Base-by-base conservation (phyloP, 139 green algal species). In the Auxenochlorella protothecoides region DNA sequence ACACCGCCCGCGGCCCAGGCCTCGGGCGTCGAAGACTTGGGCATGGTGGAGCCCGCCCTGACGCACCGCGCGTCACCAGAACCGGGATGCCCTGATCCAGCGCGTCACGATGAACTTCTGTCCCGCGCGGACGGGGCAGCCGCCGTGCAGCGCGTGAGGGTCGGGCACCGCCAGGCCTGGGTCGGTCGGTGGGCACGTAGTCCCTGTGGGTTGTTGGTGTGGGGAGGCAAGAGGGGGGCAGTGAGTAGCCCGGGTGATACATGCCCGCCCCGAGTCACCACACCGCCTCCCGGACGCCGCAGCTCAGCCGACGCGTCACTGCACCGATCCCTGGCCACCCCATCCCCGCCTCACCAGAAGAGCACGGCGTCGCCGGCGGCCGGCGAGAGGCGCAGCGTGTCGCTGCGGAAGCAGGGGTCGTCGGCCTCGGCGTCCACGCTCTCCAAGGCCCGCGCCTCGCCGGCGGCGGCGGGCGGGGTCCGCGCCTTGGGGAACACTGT, bases 51-150 rank as follows among this genome's bases (percentile, higher is more conserved):
- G 27, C 27, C 27, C 27, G 27, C 27, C 27, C 27, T 44, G 27
- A 44, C 27, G 27, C 27, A 44, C 27, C 27, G 27, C 27, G 27
- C 27, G 27, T 71, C 16, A 82, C 44, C 56, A 5, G 27, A 78
- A 84, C 27, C 76, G 5, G 12, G 63, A 55, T 16, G 52, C 67
- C 2, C 80, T 62, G 8, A 85, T 79, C 80, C 80, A 85, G 5
- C 75, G 70, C 3, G 80, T 85, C 4, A 71, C 80, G 59, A 79
- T 84, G 59, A 71, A 53, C 76, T 85, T 85, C 52, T 62, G 64
- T 9, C 80, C 80, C 44, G 69, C 66, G 16, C 74, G 59, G 55
- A 84, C 78, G 2, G 80, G 80, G 71, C 80, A 85, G 44, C 80
- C 79, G 27, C 73, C 71, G 53, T 85, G 80, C 54, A 74, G 54